Conservation (phyloP, 805 yeast genomes). For the Candida sithepensis region DNA sequence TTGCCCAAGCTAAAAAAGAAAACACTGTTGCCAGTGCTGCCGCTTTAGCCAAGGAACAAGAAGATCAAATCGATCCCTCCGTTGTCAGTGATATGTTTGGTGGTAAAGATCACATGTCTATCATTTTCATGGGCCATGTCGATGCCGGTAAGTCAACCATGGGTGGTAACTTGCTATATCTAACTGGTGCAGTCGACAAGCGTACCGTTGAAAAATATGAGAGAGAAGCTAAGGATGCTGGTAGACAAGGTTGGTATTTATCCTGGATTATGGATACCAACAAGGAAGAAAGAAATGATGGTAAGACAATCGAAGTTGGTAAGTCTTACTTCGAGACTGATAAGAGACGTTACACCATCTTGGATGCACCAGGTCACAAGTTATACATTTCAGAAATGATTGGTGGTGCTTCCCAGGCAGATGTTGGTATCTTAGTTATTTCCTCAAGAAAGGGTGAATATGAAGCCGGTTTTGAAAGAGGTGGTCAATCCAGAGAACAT, state of each 20-base stretch:
- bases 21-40: slow-evolving; percentile 39
- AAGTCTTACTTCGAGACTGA: slow-evolving; percentile 97
- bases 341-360: slow-evolving; percentile 93
- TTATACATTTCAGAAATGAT: slow-evolving; percentile 99
- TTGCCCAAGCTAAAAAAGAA: slow-evolving; percentile 6
- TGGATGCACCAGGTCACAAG: slow-evolving; percentile 99
- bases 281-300: slow-evolving; percentile 97
- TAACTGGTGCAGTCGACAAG: slow-evolving; percentile 97
- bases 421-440: slow-evolving; percentile 94
- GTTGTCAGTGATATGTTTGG: slow-evolving; percentile 92
- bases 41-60: slow-evolving; percentile 61
- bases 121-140: slow-evolving; percentile 99
- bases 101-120: slow-evolving; percentile 94
- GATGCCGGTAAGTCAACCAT: slow-evolving; percentile 99
- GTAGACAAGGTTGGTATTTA: slow-evolving; percentile 99
- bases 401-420: slow-evolving; percentile 99
- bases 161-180: slow-evolving; percentile 94
- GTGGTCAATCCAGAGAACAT: slow-evolving; percentile 98
- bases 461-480: slow-evolving; percentile 98
- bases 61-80: slow-evolving; percentile 79
- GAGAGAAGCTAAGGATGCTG: slow-evolving; percentile 98
- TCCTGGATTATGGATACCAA: slow-evolving; percentile 99
- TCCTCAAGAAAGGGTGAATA: slow-evolving; percentile 99
- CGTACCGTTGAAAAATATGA: slow-evolving; percentile 98
- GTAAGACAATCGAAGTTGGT: slow-evolving; percentile 99